Evolutionary conservation across 1,284 basidiomycete species (phyloP), one percentile per base, ranked within the genome.

Genomic region (Ustilago shanxiensis): DNA sequence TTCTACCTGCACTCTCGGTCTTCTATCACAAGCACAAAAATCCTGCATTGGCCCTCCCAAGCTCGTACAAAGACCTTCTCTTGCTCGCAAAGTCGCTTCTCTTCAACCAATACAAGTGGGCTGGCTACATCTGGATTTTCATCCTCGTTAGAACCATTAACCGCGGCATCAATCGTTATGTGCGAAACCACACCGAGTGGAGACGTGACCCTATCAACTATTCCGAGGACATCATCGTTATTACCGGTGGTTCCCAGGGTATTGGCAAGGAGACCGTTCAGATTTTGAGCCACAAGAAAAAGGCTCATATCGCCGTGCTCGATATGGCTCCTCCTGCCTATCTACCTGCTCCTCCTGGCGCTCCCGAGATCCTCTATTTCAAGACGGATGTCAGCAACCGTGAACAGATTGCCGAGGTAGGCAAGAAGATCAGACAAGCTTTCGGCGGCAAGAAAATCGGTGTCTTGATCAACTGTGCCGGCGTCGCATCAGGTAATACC

Each of bases 201-300:
- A 45, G 45, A 28, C 66, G 71, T 11, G 83, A 85, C 54, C 74
- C 69, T 24, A 77, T 80, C 33, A 52, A 82, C 59, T 86, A 82
- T 72, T 58, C 50, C 8, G 71, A 80, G 49, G 84, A 86, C 49
- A 76, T 86, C 6, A 45, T 86, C 47, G 83, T 84, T 47, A 79
- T 86, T 63, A 85, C 84, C 16, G 84, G 84, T 35, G 84, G 83
- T 8, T 71, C 83, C 0, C 68, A 79, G n/a, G 84, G 84, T 31
- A 86, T 86, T 50, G 84, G 84, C 56, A 83, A 80, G 61, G 79
- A 77, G 41, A 66, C 81, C 24, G 84, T 86, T 5, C 79, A 85
- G 79, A 44, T 77, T 6, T 58, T 86, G 49, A 77, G 74, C 53
- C 75, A 79, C 49, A 59, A 66, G 33, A 74, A 81, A 61, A 61